Evolutionary conservation across 352 stramenopile genomes (phyloP).

Genomic region (Globisporangium iwayamae): DNA sequence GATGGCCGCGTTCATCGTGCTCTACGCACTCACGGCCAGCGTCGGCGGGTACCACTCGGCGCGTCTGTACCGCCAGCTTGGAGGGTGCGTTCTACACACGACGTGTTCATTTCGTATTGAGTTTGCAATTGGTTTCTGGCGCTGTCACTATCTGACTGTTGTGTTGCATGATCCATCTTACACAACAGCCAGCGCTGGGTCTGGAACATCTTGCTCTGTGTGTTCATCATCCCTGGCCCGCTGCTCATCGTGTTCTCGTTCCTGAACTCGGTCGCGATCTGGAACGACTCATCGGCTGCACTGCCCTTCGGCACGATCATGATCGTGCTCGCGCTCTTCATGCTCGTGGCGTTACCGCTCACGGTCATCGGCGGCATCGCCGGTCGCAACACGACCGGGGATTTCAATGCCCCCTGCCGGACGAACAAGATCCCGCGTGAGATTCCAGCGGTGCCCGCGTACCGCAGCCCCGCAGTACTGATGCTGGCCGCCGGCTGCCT

Average conservation of each 20-base stretch:
- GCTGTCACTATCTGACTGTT: not conserved
- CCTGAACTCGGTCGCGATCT: constrained; percentile 94
- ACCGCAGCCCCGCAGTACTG: constrained; percentile 79
- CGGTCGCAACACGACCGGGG: constrained; percentile 89
- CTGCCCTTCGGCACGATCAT: constrained; percentile 96
- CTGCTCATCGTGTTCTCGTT: constrained; percentile 92
- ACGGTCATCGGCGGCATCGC: constrained; percentile 93
- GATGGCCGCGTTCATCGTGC: constrained; percentile 91
- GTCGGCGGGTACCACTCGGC: constrained; percentile 93
- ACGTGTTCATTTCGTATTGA: not conserved
- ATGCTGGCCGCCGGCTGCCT: constrained; percentile 94
- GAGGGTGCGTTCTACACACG: constrained; percentile 33
- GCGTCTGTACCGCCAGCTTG: constrained; percentile 93
- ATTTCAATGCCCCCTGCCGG: constrained; percentile 93
- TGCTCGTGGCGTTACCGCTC: constrained; percentile 92
- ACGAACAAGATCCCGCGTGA: constrained; percentile 96
- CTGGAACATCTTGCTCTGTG: constrained; percentile 92
- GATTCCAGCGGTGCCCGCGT: constrained; percentile 90
- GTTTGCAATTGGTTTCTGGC: not conserved
- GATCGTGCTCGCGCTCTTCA: constrained; percentile 91
- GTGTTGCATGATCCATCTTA: not conserved
- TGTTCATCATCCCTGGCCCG: constrained; percentile 90
- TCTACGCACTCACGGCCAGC: constrained; percentile 93
- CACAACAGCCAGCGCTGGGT: constrained; percentile 86
- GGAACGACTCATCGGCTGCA: constrained; percentile 93